Conservation (phyloP, 2,329 filamentous ascomycete genomes). For the Stagonosporopsis rhizophila region DNA sequence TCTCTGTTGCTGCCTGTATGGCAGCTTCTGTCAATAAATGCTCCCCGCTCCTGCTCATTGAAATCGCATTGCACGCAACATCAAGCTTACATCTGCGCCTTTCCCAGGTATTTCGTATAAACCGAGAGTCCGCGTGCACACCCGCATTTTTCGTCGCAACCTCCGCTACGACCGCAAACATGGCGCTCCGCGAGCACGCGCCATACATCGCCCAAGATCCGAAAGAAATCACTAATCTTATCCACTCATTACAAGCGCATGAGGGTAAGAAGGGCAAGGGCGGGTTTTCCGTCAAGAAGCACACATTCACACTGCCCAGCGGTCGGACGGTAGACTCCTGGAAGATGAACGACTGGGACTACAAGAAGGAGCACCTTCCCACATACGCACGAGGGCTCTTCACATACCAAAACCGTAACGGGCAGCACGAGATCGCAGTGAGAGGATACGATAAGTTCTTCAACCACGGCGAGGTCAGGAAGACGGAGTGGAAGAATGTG, state of each 20-base stretch:
- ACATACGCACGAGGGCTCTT: slow-evolving; percentile 95
- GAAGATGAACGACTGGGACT: slow-evolving; percentile 94
- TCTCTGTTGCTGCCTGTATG: slow-evolving; percentile 29
- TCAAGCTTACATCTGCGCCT: slow-evolving; percentile 10
- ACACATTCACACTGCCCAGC: slow-evolving; percentile 73
- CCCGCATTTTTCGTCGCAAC: not conserved
- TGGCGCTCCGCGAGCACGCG: slow-evolving; percentile 61
- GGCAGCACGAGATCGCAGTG: slow-evolving; percentile 77
- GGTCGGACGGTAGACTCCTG: slow-evolving; percentile 82
- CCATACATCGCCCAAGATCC: slow-evolving; percentile 75
- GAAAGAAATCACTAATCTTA: slow-evolving; percentile 69
- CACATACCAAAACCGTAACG: slow-evolving; percentile 73
- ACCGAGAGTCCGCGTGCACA: slow-evolving; percentile 5
- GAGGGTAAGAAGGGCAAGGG: slow-evolving; percentile 54
- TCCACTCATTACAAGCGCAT: slow-evolving; percentile 69
- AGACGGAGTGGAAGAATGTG: slow-evolving; percentile 85
- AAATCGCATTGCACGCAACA: not conserved
- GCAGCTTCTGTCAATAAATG: slow-evolving; percentile 21
- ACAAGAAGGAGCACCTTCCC: slow-evolving; percentile 84
- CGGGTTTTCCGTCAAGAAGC: slow-evolving; percentile 78
- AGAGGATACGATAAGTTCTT: slow-evolving; percentile 99
- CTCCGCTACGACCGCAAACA: slow-evolving; percentile 36
- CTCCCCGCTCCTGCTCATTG: slow-evolving; percentile 20
- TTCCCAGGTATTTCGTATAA: not conserved
- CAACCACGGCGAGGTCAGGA: slow-evolving; percentile 82